Base-by-base conservation (phyloP, 2,329 filamentous ascomycete genomes). In the Verruconis gallopava region DNA sequence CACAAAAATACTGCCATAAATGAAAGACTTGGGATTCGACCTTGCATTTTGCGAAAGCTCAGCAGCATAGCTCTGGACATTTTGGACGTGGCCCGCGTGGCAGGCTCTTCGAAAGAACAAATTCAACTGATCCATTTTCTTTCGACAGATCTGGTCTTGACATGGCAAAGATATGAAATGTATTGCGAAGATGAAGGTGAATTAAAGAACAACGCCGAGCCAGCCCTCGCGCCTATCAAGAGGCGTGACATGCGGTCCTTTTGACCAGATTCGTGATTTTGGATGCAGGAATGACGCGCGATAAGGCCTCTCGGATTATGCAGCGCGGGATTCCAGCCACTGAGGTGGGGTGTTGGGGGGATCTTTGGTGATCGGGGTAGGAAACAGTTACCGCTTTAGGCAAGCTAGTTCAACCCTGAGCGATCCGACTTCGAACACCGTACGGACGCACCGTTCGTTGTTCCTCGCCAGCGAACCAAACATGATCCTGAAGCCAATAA, bases 1-100 rank as follows among this genome's bases (percentile, higher is more conserved):
- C 18, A 59, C 42, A 34, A 58, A 17, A 3, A 65, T 44, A 9
- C 56, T 37, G 13, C 56, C 53, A 37, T 62, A 62, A 5, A 58
- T 45, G 2, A 51, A 25, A 13, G 44, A 41, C 38, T 52, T 51
- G 18, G 50, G 48, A 41, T 51, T 42, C 42, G 48, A 20, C 21
- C 28, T 17, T 13, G 40, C 5, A 28, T 40, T 19, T 35, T 38
- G 43, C 43, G 44, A 41, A 43, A 55, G n/a, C 46, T 48, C 36
- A 2, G 20, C 4, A 3, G 30, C 11, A 15, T 19, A 13, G 13
- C 37, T 30, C 21, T 37, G 30, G 19, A 28, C 21, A 13, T 22
- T 3, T 36, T 43, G 40, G 30, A 21, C 37, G 14, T 36, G 41
- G 25, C 21, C 40, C 21, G 42, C 22, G 25, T 15, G 18, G 22